These are phyloP conservation scores for Gloeopeniophorella convolvens DNA, from an alignment of 768 basidiomycete genomes.

Conservation along the genomic window DNA sequence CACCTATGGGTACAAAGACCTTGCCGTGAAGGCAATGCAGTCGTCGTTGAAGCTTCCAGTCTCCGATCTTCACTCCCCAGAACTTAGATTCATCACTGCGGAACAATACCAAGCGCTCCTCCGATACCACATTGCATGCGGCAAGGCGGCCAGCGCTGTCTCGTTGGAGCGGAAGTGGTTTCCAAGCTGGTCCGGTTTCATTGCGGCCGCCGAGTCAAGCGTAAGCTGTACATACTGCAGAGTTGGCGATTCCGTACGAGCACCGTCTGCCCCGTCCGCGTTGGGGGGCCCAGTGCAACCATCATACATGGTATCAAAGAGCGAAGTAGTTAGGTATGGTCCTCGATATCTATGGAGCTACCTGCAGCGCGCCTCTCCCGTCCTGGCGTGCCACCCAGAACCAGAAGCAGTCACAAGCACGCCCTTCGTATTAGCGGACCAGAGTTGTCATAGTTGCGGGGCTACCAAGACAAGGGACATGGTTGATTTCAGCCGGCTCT, in stretches of 20 bases:
- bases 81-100: not conserved
- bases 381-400: constrained; percentile 6
- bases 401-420: not conserved
- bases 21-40: not conserved
- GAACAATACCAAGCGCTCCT: constrained; percentile 6
- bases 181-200: not conserved
- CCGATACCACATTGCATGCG: constrained; percentile 2
- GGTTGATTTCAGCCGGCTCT: constrained; percentile 1
- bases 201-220: not conserved
- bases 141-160: constrained; percentile 5
- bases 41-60: not conserved
- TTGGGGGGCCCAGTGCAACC: no score
- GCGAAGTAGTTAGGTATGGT: not conserved
- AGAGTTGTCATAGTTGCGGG: not conserved
- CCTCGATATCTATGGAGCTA: constrained; percentile 7
- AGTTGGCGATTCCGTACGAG: no score
- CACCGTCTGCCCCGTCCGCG: no score
- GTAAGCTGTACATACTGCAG: no score
- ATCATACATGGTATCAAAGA: no score
- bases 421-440: not conserved
- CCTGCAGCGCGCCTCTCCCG: constrained; percentile 5
- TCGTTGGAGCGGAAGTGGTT: not conserved
- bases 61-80: not conserved
- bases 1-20: not conserved
- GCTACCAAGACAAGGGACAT: not conserved